Conservation (phyloP, 805 yeast genomes). For the Starmera dryadoides region DNA sequence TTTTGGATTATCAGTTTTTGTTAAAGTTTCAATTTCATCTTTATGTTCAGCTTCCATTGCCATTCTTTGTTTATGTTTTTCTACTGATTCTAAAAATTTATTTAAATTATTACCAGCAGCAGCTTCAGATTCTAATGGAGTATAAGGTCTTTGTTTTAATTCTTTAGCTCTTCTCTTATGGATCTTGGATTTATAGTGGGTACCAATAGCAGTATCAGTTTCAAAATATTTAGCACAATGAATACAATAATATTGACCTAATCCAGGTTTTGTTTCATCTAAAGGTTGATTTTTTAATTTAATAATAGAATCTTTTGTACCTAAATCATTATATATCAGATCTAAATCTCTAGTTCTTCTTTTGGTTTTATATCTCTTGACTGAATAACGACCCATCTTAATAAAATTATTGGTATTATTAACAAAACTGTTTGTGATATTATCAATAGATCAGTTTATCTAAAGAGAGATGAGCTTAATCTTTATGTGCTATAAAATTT, state of each 20-base stretch:
- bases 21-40: conserved; percentile 30
- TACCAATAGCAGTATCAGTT: conserved; percentile 59
- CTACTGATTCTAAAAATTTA: conserved; percentile 58
- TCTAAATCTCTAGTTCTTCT: conserved; percentile 84
- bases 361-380: conserved; percentile 81
- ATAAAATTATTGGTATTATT: no score
- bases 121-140: conserved; percentile 84
- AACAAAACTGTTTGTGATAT: no score
- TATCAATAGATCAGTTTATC: no score
- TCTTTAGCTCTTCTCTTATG: conserved; percentile 85
- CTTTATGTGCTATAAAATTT: no score
- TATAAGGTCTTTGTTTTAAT: conserved; percentile 72
- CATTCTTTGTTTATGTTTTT: conserved; percentile 44
- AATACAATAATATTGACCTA: conserved; percentile 91
- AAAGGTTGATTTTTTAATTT: conserved; percentile 71
- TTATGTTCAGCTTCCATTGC: conserved; percentile 39
- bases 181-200: conserved; percentile 67
- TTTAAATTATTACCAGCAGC: conserved; percentile 76
- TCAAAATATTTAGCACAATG: conserved; percentile 93
- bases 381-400: conserved; percentile 83
- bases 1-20: conserved; percentile 19
- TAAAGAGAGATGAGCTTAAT: no score
- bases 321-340: conserved; percentile 68
- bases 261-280: conserved; percentile 87
- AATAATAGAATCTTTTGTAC: conserved; percentile 54